phyloP scores from a whole-genome alignment of 345 rosid genomes.

The Mercurialis annua region DNA sequence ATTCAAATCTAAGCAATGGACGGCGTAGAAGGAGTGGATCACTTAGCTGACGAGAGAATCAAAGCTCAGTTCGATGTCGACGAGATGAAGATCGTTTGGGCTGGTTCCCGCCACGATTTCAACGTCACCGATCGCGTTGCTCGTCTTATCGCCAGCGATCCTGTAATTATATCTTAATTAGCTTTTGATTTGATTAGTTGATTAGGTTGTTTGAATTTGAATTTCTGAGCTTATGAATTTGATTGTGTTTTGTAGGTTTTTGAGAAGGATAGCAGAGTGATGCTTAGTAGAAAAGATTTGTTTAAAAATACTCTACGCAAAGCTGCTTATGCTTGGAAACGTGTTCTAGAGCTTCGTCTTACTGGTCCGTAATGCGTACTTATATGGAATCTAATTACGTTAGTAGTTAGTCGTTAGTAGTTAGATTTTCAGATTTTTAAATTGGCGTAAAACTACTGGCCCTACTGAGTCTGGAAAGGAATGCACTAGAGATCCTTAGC shows the following conservation, averaged over 20 bases:
- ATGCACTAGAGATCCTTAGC: too few relatives aligned
- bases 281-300: slow-evolving; percentile 83
- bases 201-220: background rate
- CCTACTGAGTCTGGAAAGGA: too few relatives aligned
- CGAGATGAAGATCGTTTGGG: slow-evolving; percentile 95
- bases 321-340: slow-evolving; percentile 84
- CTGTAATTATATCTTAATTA: slow-evolving; percentile 50
- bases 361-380: slow-evolving; percentile 60
- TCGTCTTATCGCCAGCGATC: slow-evolving; percentile 91
- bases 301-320: slow-evolving; percentile 82
- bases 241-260: slow-evolving; percentile 44
- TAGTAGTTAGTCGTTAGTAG: too few relatives aligned
- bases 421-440: too few relatives aligned
- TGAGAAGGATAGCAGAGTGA: slow-evolving; percentile 63
- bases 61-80: slow-evolving; percentile 80
- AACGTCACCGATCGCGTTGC: slow-evolving; percentile 82
- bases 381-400: too few relatives aligned
- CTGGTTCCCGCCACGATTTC: slow-evolving; percentile 74
- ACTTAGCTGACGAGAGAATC: slow-evolving; percentile 67
- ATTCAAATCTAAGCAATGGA: too few relatives aligned
- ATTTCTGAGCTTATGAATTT: background rate
- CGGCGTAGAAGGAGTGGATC: slow-evolving; percentile 62
- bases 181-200: background rate
- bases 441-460: too few relatives aligned
- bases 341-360: slow-evolving; percentile 82